These are phyloP conservation scores for Carpinus viminea DNA, from an alignment of 306 rosid species.

Conservation along the genomic window DNA sequence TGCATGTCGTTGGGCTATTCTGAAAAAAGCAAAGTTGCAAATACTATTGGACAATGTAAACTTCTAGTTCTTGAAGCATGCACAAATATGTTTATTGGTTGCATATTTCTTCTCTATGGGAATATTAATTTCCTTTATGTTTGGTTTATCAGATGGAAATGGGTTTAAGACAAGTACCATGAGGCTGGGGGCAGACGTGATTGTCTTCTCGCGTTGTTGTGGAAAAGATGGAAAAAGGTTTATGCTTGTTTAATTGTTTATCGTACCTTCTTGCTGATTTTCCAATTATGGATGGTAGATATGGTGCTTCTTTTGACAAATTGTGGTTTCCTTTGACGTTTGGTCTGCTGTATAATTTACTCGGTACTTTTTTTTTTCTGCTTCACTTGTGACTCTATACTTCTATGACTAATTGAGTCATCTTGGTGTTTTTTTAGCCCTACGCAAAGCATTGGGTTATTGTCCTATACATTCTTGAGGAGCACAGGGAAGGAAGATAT, in stretches of 20 bases:
- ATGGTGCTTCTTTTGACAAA: slow-evolving; percentile 4
- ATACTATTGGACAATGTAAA: slow-evolving; percentile 92
- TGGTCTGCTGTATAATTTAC: slow-evolving; percentile 4
- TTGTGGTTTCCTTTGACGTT: background rate
- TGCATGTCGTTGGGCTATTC: slow-evolving; percentile 99
- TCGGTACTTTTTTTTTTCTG: slow-evolving; percentile 3
- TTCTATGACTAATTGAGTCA: slow-evolving; percentile 40
- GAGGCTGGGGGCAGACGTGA: slow-evolving; percentile 99
- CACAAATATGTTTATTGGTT: slow-evolving; percentile 7
- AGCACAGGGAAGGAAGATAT: slow-evolving; percentile 94
- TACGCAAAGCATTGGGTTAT: slow-evolving; percentile 89
- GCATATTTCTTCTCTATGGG: slow-evolving; percentile 4
- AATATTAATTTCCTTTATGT: slow-evolving; percentile 31
- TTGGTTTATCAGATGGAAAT: slow-evolving; percentile 80
- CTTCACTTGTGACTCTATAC: slow-evolving; percentile 12
- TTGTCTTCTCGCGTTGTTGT: slow-evolving; percentile 78
- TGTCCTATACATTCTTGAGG: slow-evolving; percentile 94
- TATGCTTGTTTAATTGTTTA: slow-evolving; percentile 17
- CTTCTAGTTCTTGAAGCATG: slow-evolving; percentile 10
- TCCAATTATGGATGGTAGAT: slow-evolving; percentile 14
- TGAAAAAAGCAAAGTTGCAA: slow-evolving; percentile 77
- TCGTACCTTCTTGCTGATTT: slow-evolving; percentile 26
- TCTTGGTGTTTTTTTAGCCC: slow-evolving; percentile 45
- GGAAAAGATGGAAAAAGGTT: slow-evolving; percentile 77
- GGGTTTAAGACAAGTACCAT: slow-evolving; percentile 97